phyloP scores from a whole-genome alignment of 2,329 filamentous ascomycete species.

The Verruconis gallopava region DNA sequence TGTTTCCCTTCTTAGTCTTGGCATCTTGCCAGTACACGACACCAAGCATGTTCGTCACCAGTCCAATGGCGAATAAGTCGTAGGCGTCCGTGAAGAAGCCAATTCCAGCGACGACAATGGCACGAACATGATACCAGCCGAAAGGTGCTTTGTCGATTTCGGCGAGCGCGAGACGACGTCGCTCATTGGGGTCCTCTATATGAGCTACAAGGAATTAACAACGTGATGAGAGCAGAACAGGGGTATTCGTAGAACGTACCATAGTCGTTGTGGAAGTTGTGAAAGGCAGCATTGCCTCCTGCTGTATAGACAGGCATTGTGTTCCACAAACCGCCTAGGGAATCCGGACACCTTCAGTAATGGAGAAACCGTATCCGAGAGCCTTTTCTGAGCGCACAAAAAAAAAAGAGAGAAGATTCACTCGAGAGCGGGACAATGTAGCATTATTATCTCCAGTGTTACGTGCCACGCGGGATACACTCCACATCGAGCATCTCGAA shows the following conservation, averaged over 20 bases:
- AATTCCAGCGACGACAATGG: slow-evolving; percentile 65
- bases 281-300: slow-evolving; percentile 17
- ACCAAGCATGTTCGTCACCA: slow-evolving; percentile 63
- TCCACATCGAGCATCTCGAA: too few relatives aligned
- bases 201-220: slow-evolving; percentile 19
- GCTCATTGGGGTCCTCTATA: slow-evolving; percentile 60
- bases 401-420: too few relatives aligned
- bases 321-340: not conserved
- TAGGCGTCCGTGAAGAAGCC: slow-evolving; percentile 86
- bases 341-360: too few relatives aligned
- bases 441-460: too few relatives aligned
- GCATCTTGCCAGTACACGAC: slow-evolving; percentile 53
- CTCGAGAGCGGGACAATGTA: too few relatives aligned
- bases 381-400: too few relatives aligned
- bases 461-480: too few relatives aligned
- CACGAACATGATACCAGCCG: slow-evolving; percentile 69
- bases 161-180: slow-evolving; percentile 63
- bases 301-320: slow-evolving; percentile 12
- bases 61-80: slow-evolving; percentile 53
- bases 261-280: slow-evolving; percentile 16
- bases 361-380: too few relatives aligned
- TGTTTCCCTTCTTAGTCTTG: slow-evolving; percentile 28
- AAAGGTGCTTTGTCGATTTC: slow-evolving; percentile 74
- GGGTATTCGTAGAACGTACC: not conserved
- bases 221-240: not conserved